phyloP scores from a whole-genome alignment of 2,329 filamentous ascomycete genomes.

The Pseudocercospora pini-densiflorae region DNA sequence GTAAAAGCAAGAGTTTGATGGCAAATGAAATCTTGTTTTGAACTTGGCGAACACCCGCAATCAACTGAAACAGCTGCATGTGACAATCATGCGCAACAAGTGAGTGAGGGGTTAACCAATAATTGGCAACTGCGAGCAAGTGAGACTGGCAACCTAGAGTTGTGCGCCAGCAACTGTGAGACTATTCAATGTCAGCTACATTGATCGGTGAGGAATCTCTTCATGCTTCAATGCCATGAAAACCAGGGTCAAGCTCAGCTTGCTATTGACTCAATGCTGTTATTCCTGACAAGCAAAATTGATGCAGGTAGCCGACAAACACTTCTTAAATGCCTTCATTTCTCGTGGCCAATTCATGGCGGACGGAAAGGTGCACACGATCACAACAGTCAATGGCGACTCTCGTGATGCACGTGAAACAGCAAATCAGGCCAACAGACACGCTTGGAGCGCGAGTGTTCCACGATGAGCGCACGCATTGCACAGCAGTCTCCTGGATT shows the following conservation, averaged over 20 bases:
- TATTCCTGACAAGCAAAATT: background rate
- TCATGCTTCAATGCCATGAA: background rate
- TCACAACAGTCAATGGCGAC: background rate
- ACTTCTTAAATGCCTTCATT: background rate
- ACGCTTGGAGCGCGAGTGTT: background rate
- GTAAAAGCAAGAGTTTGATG: background rate
- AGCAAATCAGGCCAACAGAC: background rate
- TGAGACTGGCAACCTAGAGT: background rate
- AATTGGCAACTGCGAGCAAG: background rate
- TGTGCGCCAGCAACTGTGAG: background rate
- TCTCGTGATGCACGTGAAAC: slow-evolving; percentile 5
- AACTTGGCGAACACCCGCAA: background rate
- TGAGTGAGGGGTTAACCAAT: slow-evolving; percentile 8
- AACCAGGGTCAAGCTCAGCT: background rate
- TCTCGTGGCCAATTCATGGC: background rate
- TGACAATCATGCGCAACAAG: slow-evolving; percentile 4
- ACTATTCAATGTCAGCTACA: background rate
- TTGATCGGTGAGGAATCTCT: background rate
- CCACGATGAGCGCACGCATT: slow-evolving; percentile 4
- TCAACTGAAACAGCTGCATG: slow-evolving; percentile 10
- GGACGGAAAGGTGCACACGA: background rate
- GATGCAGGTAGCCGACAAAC: background rate
- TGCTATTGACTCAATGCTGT: background rate
- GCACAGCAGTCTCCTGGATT: slow-evolving; percentile 6
- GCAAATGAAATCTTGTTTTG: slow-evolving; percentile 5